phyloP scores from a whole-genome alignment of 2,329 filamentous ascomycete genomes.

The Alternaria triticimaculans region DNA sequence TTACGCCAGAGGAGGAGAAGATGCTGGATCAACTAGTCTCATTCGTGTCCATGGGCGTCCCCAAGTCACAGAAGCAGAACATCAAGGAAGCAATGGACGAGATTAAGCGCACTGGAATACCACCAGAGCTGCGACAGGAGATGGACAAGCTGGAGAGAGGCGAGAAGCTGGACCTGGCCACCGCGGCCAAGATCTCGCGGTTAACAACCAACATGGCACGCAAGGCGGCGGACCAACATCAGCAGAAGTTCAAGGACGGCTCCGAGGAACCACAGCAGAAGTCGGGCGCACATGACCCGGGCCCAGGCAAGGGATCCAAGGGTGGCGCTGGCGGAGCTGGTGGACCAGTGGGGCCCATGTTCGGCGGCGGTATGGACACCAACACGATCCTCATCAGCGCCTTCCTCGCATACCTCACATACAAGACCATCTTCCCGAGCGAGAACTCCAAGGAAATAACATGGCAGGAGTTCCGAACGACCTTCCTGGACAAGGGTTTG shows the following conservation, averaged over 20 bases:
- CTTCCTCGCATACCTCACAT: conserved; percentile 67
- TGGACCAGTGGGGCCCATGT: conserved; percentile 15
- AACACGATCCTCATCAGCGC: conserved; percentile 63
- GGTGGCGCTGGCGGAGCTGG: conserved; percentile 25
- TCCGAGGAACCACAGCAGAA: conserved; percentile 50
- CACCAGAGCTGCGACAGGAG: conserved; percentile 69
- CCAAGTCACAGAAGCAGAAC: conserved; percentile 65
- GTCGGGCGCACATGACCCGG: conserved; percentile 54
- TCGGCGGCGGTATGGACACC: conserved; percentile 56
- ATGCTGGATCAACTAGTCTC: conserved; percentile 64
- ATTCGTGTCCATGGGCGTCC: conserved; percentile 65
- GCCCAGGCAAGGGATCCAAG: conserved; percentile 46
- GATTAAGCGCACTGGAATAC: conserved; percentile 73
- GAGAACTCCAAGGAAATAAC: conserved; percentile 82
- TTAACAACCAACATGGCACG: conserved; percentile 64
- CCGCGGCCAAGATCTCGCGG: conserved; percentile 66
- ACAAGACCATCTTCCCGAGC: conserved; percentile 68
- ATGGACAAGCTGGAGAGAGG: conserved; percentile 62
- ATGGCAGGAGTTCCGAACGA: conserved; percentile 94
- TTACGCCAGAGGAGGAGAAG: conserved; percentile 64
- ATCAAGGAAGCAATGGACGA: conserved; percentile 67
- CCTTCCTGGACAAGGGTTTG: conserved; percentile 93
- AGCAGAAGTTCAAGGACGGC: conserved; percentile 31
- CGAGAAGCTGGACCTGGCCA: conserved; percentile 58
- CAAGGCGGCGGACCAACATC: conserved; percentile 53